Conservation (phyloP, 768 basidiomycete genomes). For the Trametes cubensis region DNA sequence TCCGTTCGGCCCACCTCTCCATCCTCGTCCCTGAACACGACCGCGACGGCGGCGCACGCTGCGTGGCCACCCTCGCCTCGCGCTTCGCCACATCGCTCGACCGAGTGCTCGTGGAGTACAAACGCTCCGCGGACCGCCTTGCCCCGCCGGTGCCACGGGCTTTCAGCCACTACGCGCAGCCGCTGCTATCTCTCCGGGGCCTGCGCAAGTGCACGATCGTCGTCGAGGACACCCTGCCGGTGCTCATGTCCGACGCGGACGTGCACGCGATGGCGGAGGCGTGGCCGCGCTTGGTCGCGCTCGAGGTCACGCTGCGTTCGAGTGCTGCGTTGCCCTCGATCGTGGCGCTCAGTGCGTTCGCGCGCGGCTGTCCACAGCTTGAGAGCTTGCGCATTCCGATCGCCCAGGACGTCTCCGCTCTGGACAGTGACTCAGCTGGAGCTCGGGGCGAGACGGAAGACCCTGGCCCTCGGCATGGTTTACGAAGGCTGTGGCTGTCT, state of each 20-base stretch:
- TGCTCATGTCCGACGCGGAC: slow-evolving; percentile 9
- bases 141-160: background rate
- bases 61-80: slow-evolving; percentile 2
- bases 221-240: slow-evolving; percentile 3
- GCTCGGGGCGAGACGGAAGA: background rate
- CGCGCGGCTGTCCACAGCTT: slow-evolving; percentile 6
- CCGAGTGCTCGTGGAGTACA: slow-evolving; percentile 6
- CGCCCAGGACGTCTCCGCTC: background rate
- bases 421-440: background rate
- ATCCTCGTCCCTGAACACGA: slow-evolving; percentile 5
- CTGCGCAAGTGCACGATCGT: slow-evolving; percentile 2
- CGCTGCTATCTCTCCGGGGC: slow-evolving; percentile 3
- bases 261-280: slow-evolving; percentile 14
- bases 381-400: slow-evolving; percentile 5
- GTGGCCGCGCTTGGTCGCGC: slow-evolving; percentile 7
- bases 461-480: background rate
- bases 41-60: slow-evolving; percentile 6
- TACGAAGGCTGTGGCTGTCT: slow-evolving; percentile 12
- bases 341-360: background rate
- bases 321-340: slow-evolving; percentile 3
- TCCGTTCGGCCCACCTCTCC: slow-evolving; percentile 4
- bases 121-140: background rate
- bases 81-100: slow-evolving; percentile 12
- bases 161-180: slow-evolving; percentile 9
- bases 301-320: background rate